Base-by-base conservation (phyloP, 176 grass and related monocot genomes). In the Zoysia pacifica region DNA sequence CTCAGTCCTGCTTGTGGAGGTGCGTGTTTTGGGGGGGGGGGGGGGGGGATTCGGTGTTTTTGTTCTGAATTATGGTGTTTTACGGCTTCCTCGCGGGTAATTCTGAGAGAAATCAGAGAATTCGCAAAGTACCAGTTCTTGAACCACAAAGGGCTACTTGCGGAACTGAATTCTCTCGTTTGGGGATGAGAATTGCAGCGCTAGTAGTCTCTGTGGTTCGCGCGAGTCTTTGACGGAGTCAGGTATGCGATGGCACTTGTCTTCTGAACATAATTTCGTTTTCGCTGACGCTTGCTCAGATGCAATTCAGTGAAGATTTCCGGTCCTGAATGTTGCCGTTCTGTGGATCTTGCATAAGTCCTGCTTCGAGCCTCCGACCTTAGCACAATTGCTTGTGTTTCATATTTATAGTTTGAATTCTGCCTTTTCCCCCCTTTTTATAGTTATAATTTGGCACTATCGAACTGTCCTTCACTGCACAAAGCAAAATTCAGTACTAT, bases 291-390 rank as follows among this genome's bases (percentile, higher is more conserved):
- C 47, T 1, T 66, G 5, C 37, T 5, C 55, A 36, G 37, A 38
- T 15, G 64, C 11, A 67, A 62, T 68, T 73, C 14, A 7, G n/a
- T 58, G 48, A 48, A 47, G 16, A 44, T 53, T 61, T 75, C 9
- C 20, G 46, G 35, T 2, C 62, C 5, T 37, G 62, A n/a, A 9
- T 73, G 71, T 60, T 19, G n/a, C 9, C 58, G 28, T 42, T 67
- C 7, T 66, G 42, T 43, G n/a, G 77, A 89, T 89, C 70, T 85
- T 66, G 82, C 4, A 18, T 62, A 28, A 28, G 28, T 28, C 0
- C 28, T 28, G 28, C 28, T 28, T 28, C 28, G 28, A 28, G 28
- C 28, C 35, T 58, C 44, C 4, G 35, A 50, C 47, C 9, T 48
- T 48, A 71, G 14, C 54, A 49, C n/a, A 72, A 51, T 2, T 51